phyloP scores from a whole-genome alignment of 2,329 filamentous ascomycete genomes.

The Trichoderma brevicompactum region DNA sequence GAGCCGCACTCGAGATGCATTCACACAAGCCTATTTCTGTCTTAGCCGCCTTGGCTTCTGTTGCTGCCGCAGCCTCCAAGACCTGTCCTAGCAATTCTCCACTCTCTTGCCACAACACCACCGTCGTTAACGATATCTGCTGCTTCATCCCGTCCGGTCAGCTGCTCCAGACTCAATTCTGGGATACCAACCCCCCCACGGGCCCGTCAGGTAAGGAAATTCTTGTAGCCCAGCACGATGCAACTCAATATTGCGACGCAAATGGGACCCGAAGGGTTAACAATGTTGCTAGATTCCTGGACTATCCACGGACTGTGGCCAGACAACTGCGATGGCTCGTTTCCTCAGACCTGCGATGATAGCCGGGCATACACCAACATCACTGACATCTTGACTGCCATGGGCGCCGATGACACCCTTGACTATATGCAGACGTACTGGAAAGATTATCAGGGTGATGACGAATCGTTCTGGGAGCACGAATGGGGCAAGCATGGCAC shows the following conservation, averaged over 20 bases:
- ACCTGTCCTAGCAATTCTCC: constrained; percentile 44
- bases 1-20: constrained; percentile 26
- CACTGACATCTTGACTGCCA: constrained; percentile 61
- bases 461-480: constrained; percentile 72
- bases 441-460: constrained; percentile 68
- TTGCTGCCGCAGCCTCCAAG: constrained; percentile 27
- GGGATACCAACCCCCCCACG: constrained; percentile 68
- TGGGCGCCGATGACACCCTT: constrained; percentile 58
- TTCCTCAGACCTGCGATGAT: constrained; percentile 67
- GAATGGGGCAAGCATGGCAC: constrained; percentile 76
- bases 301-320: constrained; percentile 73
- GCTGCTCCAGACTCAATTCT: constrained; percentile 76
- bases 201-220: constrained; percentile 54
- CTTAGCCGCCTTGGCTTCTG: constrained; percentile 31
- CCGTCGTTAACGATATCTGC: constrained; percentile 64
- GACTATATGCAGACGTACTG: constrained; percentile 72
- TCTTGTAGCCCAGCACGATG: constrained; percentile 6
- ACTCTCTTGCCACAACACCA: constrained; percentile 67
- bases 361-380: constrained; percentile 68
- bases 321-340: constrained; percentile 71
- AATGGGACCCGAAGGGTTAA: constrained; percentile 3
- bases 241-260: constrained; percentile 10
- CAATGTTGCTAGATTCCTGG: constrained; percentile 60
- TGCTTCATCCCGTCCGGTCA: constrained; percentile 75
- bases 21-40: constrained; percentile 30